A percentile compares a stretch with the other conserved stretches of the same genome.
Conservation (phyloP, 805 yeast species). For the Hanseniaspora thailandica region DNA sequence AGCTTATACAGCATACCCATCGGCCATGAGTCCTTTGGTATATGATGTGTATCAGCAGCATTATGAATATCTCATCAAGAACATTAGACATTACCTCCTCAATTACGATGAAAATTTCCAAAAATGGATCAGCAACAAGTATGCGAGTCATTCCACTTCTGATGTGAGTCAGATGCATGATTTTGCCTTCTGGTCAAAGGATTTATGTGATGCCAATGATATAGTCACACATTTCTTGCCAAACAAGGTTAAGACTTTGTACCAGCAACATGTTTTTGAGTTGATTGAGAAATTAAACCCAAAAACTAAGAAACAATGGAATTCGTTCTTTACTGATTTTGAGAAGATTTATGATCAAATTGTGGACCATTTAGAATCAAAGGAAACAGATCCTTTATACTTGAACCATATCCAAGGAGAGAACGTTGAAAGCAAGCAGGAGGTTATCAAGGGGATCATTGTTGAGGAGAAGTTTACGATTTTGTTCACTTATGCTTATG, state of each 20-base stretch:
- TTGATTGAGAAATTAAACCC: background rate
- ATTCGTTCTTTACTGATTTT: background rate
- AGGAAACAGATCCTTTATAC: background rate
- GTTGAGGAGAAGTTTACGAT: background rate
- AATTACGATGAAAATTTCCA: background rate
- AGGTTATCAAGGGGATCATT: background rate
- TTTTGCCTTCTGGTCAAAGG: background rate
- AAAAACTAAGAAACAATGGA: background rate
- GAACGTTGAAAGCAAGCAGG: background rate
- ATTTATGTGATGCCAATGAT: background rate
- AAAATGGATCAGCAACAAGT: background rate
- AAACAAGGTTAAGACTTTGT: background rate
- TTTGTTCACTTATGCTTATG: background rate
- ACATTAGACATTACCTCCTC: background rate
- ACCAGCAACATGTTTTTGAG: background rate
- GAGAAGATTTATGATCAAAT: background rate
- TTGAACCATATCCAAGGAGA: background rate
- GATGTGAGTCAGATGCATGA: background rate
- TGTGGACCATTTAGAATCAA: background rate
- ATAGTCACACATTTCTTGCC: background rate
- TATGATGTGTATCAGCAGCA: background rate
- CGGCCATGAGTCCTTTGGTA: background rate
- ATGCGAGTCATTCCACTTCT: background rate
- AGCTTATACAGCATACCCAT: background rate
- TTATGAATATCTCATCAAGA: background rate